Conservation (phyloP, 139 green algal species). For the Zygnema circumcarinatum region DNA sequence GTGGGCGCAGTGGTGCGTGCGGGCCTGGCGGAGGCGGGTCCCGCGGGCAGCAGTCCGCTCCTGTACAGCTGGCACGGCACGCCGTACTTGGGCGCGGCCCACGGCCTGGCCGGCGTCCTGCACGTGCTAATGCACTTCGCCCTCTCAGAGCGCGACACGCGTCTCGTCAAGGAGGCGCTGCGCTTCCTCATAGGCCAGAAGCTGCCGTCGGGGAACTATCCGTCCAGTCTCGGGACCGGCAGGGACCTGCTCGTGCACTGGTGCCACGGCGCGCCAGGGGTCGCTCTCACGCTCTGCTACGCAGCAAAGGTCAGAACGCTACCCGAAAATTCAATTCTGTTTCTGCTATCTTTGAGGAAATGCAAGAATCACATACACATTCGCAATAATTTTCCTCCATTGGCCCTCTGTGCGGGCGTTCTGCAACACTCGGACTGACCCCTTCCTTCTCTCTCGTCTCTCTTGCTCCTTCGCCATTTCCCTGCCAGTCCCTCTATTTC, state of each 20-base stretch:
- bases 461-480: too few species aligned
- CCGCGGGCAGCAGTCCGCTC: slow-evolving; percentile 43
- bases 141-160: not conserved
- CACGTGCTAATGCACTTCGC: slow-evolving; percentile 66
- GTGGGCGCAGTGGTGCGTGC: not conserved
- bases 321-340: not conserved
- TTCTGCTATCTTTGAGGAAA: too few species aligned
- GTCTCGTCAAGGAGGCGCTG: slow-evolving; percentile 1
- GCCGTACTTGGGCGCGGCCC: slow-evolving; percentile 70
- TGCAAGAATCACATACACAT: too few species aligned
- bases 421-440: too few species aligned
- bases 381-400: not conserved
- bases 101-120: slow-evolving; percentile 71
- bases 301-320: slow-evolving; percentile 20
- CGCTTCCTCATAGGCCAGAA: not conserved
- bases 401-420: not conserved
- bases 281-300: slow-evolving; percentile 38
- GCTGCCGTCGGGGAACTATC: slow-evolving; percentile 50
- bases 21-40: not conserved
- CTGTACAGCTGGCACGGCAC: slow-evolving; percentile 73
- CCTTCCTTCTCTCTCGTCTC: not conserved
- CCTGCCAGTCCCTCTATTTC: too few species aligned
- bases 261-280: slow-evolving; percentile 54
- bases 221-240: slow-evolving; percentile 14
- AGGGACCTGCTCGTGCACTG: slow-evolving; percentile 52